phyloP scores from a whole-genome alignment of 441 rosid species.

The Aquilaria agallochum region DNA sequence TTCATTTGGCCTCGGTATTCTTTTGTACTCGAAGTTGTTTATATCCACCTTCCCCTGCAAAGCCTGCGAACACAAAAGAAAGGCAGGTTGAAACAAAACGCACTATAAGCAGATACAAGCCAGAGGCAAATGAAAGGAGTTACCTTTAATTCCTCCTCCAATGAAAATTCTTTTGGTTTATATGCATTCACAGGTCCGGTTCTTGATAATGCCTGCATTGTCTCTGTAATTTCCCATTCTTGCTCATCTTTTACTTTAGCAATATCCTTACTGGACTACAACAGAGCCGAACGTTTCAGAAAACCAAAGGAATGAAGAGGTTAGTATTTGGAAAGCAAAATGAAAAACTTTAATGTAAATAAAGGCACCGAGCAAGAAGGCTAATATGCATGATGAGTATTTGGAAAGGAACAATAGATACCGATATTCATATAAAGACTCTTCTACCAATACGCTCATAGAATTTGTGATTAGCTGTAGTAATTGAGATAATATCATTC shows the following conservation, averaged over 20 bases:
- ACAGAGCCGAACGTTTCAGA: slow-evolving; percentile 19
- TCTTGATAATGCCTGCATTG: slow-evolving; percentile 69
- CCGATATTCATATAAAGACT: neutral
- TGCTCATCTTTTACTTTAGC: slow-evolving; percentile 81
- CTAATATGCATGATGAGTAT: neutral
- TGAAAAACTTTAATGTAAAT: neutral
- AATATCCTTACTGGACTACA: slow-evolving; percentile 76
- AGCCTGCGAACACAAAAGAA: slow-evolving; percentile 38
- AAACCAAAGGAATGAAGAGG: neutral
- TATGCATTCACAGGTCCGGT: slow-evolving; percentile 74
- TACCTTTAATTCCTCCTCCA: slow-evolving; percentile 91
- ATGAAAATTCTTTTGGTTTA: slow-evolving; percentile 65
- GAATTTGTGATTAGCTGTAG: no score
- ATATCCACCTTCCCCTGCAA: slow-evolving; percentile 75
- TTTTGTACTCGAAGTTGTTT: slow-evolving; percentile 72
- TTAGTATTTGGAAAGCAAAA: neutral
- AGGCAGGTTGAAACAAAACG: neutral
- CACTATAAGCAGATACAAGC: neutral
- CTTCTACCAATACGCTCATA: no score
- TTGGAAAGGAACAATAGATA: neutral
- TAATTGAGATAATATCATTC: no score
- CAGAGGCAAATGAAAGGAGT: no score
- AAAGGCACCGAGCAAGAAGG: neutral
- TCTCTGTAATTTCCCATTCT: slow-evolving; percentile 90
- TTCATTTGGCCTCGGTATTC: slow-evolving; percentile 72